These are phyloP conservation scores for Erodium trifolium DNA, from an alignment of 441 rosid genomes.

Conservation along the genomic window DNA sequence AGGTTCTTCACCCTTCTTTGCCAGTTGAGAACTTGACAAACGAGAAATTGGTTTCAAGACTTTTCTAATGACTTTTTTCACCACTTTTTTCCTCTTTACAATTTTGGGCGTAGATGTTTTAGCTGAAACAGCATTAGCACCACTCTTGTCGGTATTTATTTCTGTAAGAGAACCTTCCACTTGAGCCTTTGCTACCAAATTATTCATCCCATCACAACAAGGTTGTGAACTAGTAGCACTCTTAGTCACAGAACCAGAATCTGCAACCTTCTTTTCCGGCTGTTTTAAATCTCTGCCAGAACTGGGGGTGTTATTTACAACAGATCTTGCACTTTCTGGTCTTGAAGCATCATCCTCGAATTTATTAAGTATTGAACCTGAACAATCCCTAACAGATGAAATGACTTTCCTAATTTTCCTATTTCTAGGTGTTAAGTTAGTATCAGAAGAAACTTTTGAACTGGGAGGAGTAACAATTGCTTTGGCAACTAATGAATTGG, in stretches of 20 bases:
- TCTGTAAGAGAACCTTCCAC: slow-evolving; percentile 22
- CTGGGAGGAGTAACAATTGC: slow-evolving; percentile 38
- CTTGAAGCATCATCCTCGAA: slow-evolving; percentile 24
- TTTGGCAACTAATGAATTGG: slow-evolving; percentile 75
- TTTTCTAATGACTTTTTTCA: slow-evolving; percentile 41
- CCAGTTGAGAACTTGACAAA: slow-evolving; percentile 24
- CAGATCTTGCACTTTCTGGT: slow-evolving; percentile 8
- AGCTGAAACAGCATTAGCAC: slow-evolving; percentile 26
- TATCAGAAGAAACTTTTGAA: slow-evolving; percentile 27
- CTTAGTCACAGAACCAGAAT: slow-evolving; percentile 22
- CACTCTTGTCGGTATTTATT: slow-evolving; percentile 27
- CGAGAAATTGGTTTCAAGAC: slow-evolving; percentile 19
- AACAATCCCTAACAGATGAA: slow-evolving; percentile 28
- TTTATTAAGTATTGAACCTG: slow-evolving; percentile 21
- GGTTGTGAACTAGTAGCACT: slow-evolving; percentile 21
- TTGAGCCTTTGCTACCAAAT: slow-evolving; percentile 20
- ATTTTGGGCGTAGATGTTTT: slow-evolving; percentile 32
- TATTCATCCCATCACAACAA: slow-evolving; percentile 25
- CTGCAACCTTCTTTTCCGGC: slow-evolving; percentile 25
- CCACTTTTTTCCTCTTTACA: slow-evolving; percentile 50
- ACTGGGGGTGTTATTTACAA: slow-evolving; percentile 9
- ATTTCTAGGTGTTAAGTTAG: slow-evolving; percentile 35
- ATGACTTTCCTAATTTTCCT: slow-evolving; percentile 42
- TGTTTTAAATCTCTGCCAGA: slow-evolving; percentile 31
- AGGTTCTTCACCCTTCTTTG: slow-evolving; percentile 12